Evolutionary conservation across 768 basidiomycete species (phyloP).

Genomic region (Dentipellis fragilis): DNA sequence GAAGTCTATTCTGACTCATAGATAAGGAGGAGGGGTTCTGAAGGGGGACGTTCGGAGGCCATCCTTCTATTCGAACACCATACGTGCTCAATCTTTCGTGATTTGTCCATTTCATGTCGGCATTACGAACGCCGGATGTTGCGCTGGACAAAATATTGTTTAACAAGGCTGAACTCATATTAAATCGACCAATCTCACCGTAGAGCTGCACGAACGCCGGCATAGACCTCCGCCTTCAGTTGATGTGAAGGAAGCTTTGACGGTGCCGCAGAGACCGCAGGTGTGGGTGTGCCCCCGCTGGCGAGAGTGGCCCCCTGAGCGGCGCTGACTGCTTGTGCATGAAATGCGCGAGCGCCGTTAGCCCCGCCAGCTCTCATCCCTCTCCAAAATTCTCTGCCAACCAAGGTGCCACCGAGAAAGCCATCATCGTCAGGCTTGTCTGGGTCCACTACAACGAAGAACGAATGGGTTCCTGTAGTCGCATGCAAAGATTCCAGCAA

Average conservation of each 20-base stretch:
- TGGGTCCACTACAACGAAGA: constrained; percentile 52
- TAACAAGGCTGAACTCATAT: constrained; percentile 3
- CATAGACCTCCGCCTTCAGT: constrained; percentile 14
- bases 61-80: constrained; percentile 52
- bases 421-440: constrained; percentile 34
- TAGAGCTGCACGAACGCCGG: constrained; percentile 8
- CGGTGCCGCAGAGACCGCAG: not conserved
- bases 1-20: constrained; percentile 38
- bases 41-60: constrained; percentile 48
- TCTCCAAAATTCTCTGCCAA: constrained; percentile 60
- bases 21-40: constrained; percentile 57
- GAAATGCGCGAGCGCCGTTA: constrained; percentile 47
- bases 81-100: constrained; percentile 45
- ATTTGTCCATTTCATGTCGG: constrained; percentile 74
- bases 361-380: constrained; percentile 49
- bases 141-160: constrained; percentile 24
- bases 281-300: not conserved
- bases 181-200: constrained; percentile 3
- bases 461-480: constrained; percentile 46
- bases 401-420: constrained; percentile 53
- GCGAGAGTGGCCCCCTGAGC: not conserved
- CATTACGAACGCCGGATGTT: constrained; percentile 47
- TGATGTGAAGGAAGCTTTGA: constrained; percentile 8
- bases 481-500: constrained; percentile 43
- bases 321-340: constrained; percentile 19